phyloP scores from a whole-genome alignment of 139 green algal genomes.

The Yamagishiella unicocca region DNA sequence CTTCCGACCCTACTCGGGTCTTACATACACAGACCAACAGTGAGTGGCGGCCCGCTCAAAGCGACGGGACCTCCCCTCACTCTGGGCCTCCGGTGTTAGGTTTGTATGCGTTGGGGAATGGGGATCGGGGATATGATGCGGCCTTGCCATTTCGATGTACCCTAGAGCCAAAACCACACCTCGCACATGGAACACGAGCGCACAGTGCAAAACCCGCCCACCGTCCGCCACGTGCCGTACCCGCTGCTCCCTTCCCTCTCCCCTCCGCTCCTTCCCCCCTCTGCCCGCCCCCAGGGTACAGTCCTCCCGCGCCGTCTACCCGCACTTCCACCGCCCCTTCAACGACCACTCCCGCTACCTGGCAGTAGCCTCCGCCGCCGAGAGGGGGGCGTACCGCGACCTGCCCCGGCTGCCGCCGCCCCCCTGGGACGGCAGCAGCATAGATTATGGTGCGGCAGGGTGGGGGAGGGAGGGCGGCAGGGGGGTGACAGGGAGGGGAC shows the following conservation, averaged over 20 bases:
- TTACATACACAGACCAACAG: constrained; percentile 37
- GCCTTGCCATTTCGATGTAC: too few species aligned
- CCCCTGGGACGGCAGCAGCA: constrained; percentile 42
- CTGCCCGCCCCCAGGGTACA: neutral
- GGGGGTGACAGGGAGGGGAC: neutral
- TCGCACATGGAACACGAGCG: too few species aligned
- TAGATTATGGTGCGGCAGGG: neutral
- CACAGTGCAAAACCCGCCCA: too few species aligned
- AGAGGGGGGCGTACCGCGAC: constrained; percentile 32
- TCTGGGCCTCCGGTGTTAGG: too few species aligned
- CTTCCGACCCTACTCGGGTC: constrained; percentile 39
- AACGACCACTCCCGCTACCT: constrained; percentile 55
- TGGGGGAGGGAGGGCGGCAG: too few species aligned
- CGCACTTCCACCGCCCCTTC: constrained; percentile 58
- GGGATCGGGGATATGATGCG: too few species aligned
- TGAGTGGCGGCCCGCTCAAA: neutral
- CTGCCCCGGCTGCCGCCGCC: constrained; percentile 38
- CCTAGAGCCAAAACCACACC: too few species aligned
- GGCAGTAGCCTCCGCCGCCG: neutral
- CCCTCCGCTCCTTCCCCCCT: neutral
- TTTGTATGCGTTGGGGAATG: too few species aligned
- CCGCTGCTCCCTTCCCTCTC: constrained; percentile 1
- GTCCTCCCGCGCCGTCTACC: constrained; percentile 11
- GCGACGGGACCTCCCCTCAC: neutral
- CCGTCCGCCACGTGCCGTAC: too few species aligned